phyloP scores from a whole-genome alignment of 495 filamentous ascomycete species.

The Hyaloscypha bicolor region DNA sequence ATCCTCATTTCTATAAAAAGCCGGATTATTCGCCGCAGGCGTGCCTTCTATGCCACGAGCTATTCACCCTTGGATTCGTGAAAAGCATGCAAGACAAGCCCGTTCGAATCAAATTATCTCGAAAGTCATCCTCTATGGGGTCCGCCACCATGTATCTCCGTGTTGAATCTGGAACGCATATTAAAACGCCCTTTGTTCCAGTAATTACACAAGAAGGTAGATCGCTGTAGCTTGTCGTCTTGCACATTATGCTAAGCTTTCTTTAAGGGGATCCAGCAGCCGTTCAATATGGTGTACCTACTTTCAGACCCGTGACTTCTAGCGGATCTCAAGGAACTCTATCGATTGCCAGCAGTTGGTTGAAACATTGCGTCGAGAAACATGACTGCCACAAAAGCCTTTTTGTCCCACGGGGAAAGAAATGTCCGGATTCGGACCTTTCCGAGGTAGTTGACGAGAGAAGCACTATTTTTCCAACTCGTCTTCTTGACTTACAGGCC shows the following conservation, averaged over 20 bases:
- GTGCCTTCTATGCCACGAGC: neutral
- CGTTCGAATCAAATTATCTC: neutral
- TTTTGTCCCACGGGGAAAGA: neutral
- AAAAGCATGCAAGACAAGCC: neutral
- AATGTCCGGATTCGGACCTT: neutral
- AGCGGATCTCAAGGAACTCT: neutral
- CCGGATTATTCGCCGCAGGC: neutral
- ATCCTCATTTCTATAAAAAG: neutral
- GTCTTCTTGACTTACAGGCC: neutral
- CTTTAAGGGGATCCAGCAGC: neutral
- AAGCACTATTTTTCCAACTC: neutral
- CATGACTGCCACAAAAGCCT: slow-evolving; percentile 1
- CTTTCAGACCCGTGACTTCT: neutral
- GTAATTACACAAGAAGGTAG: neutral
- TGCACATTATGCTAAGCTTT: neutral
- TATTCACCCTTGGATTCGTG: neutral
- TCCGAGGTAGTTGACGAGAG: neutral
- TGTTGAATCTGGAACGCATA: neutral
- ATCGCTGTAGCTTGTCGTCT: neutral
- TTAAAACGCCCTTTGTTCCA: accelerated
- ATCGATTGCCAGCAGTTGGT: neutral
- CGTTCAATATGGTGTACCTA: neutral
- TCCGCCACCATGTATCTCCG: neutral
- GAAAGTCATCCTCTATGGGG: neutral
- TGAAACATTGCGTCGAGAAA: neutral